Evolutionary conservation across 192 early-diverging fungal genomes (phyloP).

Genomic region (Lobosporangium transversale): DNA sequence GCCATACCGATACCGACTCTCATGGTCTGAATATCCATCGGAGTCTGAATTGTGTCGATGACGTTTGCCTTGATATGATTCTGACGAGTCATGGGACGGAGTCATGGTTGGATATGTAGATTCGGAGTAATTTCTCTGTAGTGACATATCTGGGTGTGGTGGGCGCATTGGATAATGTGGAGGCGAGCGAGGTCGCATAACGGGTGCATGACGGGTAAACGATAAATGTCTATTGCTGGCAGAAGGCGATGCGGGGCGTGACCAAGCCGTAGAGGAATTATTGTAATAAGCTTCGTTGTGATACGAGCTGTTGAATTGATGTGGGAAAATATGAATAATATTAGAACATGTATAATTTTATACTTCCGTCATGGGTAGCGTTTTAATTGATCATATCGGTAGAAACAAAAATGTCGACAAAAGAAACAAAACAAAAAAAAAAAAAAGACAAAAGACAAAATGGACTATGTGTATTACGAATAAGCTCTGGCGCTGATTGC

Average conservation of each 20-base stretch:
- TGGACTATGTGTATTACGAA: neutral
- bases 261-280: neutral
- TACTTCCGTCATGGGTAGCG: no score
- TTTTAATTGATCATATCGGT: no score
- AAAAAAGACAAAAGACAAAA: no score
- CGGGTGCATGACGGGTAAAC: conserved; percentile 14
- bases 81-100: conserved; percentile 1
- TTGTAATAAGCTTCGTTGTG: conserved; percentile 3
- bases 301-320: neutral
- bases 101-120: neutral
- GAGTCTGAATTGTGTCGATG: conserved; percentile 28
- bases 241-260: conserved; percentile 4
- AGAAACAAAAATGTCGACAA: no score
- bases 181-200: neutral
- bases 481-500: neutral
- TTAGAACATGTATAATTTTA: no score
- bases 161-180: neutral
- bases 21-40: conserved; percentile 20
- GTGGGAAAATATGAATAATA: neutral
- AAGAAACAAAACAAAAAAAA: no score
- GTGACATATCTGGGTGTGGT: neutral
- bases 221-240: neutral
- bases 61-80: conserved; percentile 8
- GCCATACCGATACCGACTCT: neutral
- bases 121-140: neutral